Base-by-base conservation (phyloP, 805 yeast species). In the Starmerella kuoi region DNA sequence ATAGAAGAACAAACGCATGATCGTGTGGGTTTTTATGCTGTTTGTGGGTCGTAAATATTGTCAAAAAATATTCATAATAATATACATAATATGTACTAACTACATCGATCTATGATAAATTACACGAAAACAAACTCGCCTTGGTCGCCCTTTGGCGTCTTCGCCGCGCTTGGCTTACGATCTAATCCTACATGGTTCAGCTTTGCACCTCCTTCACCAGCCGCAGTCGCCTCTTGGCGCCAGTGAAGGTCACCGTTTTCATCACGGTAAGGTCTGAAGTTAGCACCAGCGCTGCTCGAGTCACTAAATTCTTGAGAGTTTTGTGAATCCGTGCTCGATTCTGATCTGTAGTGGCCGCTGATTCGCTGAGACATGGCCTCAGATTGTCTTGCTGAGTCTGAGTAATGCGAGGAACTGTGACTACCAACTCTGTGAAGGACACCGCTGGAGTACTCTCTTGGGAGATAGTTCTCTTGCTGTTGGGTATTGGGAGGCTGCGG, bases 101-200 rank as follows among this genome's bases (percentile, higher is more conserved):
- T n/a, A n/a, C n/a, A n/a, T n/a, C n/a, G n/a, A n/a, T 14, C 21
- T 14, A 27, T 35, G 35, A 32, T 30, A 42, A 26, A 34, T 52
- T 46, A 60, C 4, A 60, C 49, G 46, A 60, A 60, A 9, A 60
- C 62, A 20, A 60, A 52, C 49, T 60, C 64, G 12, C 58, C 58
- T 3, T 45, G 37, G 37, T 54, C 50, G 5, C 53, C 53, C n/a
- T 42, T 38, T 4, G 54, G 51, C 11, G 52, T 49, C 37, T 42
- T 49, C 40, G 61, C 59, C 40, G 59, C 60, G 14, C 61, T 60
- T 20, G 59, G 52, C 36, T 50, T 47, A 17, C 55, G 49, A 33
- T 45, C 51, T 34, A 60, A 63, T 54, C 43, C 58, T 9, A 33
- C 47, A 5, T 39, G 34, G 24, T 40, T 38, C 25, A 51, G 44